Evolutionary conservation across 2,329 filamentous ascomycete species (phyloP).

Genomic region (Pyrenophora teres): DNA sequence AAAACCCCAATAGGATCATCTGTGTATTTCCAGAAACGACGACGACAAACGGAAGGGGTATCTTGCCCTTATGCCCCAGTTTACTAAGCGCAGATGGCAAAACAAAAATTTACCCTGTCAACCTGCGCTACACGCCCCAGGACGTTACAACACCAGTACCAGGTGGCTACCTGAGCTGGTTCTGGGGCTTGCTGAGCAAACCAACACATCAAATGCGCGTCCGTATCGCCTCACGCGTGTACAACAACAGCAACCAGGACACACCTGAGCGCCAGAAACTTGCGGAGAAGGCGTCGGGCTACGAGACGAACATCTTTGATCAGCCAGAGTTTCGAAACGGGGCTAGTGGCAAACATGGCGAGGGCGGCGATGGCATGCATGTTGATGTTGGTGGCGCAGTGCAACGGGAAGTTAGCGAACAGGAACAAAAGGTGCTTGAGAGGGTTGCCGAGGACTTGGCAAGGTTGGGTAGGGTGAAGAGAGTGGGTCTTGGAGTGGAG

Average conservation of each 20-base stretch:
- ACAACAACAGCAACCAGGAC: constrained; percentile 40
- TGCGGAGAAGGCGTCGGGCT: constrained; percentile 29
- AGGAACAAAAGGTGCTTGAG: constrained; percentile 74
- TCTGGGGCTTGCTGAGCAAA: constrained; percentile 84
- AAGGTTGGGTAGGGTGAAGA: constrained; percentile 83
- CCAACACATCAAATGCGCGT: constrained; percentile 91
- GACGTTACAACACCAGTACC: constrained; percentile 93
- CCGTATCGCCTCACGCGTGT: constrained; percentile 78
- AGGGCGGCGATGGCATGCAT: constrained; percentile 25
- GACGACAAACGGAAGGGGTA: constrained; percentile 90
- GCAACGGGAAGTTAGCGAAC: constrained; percentile 9
- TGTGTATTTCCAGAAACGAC: constrained; percentile 93
- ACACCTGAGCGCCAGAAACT: constrained; percentile 1
- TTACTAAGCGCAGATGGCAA: constrained; percentile 69
- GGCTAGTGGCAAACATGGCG: constrained; percentile 12
- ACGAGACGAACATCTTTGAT: constrained; percentile 43
- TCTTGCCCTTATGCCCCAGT: constrained; percentile 80
- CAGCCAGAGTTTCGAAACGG: constrained; percentile 31
- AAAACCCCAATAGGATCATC: constrained; percentile 75
- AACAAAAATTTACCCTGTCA: constrained; percentile 86
- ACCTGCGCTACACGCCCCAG: constrained; percentile 82
- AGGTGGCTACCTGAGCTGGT: constrained; percentile 69
- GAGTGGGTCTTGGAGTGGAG: constrained; percentile 79
- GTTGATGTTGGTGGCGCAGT: constrained; percentile 12
- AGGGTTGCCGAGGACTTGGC: constrained; percentile 83